A percentile compares a stretch with the other conserved stretches of the same genome.
phyloP scores from a whole-genome alignment of 23 red algal species.

The Gracilariopsis chorda region DNA sequence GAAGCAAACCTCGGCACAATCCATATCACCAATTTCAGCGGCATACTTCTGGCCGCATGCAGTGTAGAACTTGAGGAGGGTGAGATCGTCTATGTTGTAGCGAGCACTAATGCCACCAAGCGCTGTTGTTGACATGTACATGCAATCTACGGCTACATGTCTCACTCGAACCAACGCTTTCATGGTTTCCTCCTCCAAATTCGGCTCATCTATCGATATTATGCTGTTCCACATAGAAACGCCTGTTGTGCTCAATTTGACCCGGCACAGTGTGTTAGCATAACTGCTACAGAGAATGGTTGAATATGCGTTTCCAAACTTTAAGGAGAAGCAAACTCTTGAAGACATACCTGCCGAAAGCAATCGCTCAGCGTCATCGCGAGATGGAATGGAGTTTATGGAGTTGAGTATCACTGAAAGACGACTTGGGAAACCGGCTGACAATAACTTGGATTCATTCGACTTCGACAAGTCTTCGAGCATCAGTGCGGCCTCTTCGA shows the following conservation, averaged over 20 bases:
- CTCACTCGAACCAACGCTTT: conserved; percentile 33
- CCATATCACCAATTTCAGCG: conserved; percentile 37
- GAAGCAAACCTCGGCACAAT: conserved; percentile 47
- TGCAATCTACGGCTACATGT: conserved; percentile 62
- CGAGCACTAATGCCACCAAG: conserved; percentile 70
- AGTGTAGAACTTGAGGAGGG: conserved; percentile 67
- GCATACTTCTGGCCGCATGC: conserved; percentile 63
- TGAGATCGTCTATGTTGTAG: conserved; percentile 69
- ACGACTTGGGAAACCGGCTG: conserved; percentile 22
- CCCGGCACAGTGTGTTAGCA: too few relatives aligned
- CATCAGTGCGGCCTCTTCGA: conserved; percentile 64
- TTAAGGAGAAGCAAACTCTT: too few relatives aligned
- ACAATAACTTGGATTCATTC: not conserved
- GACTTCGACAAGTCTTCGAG: conserved; percentile 16
- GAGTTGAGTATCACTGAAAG: conserved; percentile 40
- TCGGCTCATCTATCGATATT: conserved; percentile 30
- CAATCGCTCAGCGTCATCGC: conserved; percentile 66
- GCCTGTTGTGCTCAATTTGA: conserved; percentile 17
- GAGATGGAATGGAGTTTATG: conserved; percentile 37
- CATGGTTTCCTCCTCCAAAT: conserved; percentile 13
- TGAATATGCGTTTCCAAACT: too few relatives aligned
- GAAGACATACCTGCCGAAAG: conserved; percentile 61
- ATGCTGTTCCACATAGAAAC: conserved; percentile 73
- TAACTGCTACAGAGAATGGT: too few relatives aligned
- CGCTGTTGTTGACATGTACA: conserved; percentile 52